Base-by-base conservation (phyloP, 805 yeast genomes). In the Candida sonorensis region DNA sequence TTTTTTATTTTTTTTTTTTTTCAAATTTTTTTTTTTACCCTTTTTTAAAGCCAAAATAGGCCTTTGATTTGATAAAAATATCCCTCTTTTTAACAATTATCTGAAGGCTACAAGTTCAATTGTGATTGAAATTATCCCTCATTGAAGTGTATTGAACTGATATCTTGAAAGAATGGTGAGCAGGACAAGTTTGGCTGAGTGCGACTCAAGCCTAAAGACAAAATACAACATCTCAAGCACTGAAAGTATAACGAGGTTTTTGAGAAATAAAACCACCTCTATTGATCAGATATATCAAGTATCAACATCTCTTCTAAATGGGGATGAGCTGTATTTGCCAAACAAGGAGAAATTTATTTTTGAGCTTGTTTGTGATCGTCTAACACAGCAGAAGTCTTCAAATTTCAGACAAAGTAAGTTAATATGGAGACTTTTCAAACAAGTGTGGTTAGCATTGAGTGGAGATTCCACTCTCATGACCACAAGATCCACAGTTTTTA, bases 331-430 rank as follows among this genome's bases (percentile, higher is more conserved):
- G 2, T 66, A 61, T 34, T 63, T 81, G 10, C 88, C 87, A 7
- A 70, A 76, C 35, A 59, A 59, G 33, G 66, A 67, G 16, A 47
- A 55, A 1, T 81, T 81, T 41, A 56, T 79, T 4, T 61, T 79
- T 30, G 83, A 77, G 29, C 58, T 81, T 21, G 38, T 81, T 1
- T 63, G 73, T 31, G 85, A 79, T 46, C 61, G 87, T 34, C 52
- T 81, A 46, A 68, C 69, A 35, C 83, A 76, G 35, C 38, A 41
- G 8, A 65, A 64, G 28, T 50, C 54, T n/a, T 39, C 51, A 2
- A 39, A 48, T 5, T 76, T 75, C 61, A 75, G 67, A 43, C 48
- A 35, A n/a, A 54, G 59, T 33, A 34, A 48, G 2, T 45, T 51
- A 2, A 54, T 71, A 2, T 81, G 90, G 90, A 35, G 38, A 10